Conservation (phyloP, 371 early-diverging fungal species). For the Haplosporangium sp. region DNA sequence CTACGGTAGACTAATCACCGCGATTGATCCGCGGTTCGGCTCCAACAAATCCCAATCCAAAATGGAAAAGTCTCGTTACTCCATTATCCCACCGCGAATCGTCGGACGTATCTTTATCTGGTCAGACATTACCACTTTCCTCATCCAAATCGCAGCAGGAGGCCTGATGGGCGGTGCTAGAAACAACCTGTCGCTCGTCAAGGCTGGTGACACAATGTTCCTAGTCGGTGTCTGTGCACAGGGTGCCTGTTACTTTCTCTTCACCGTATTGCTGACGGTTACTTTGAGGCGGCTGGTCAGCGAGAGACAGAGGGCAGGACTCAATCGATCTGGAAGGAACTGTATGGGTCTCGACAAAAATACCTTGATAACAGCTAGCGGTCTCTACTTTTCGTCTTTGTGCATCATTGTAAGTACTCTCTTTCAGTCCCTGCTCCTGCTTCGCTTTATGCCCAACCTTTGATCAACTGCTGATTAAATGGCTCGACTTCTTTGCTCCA, state of each 20-base stretch:
- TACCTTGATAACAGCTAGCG: constrained; percentile 2
- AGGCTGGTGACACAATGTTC: constrained; percentile 25
- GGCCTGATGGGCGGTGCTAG: constrained; percentile 13
- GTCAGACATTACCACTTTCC: constrained; percentile 26
- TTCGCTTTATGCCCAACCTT: neutral
- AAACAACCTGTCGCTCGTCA: constrained; percentile 3
- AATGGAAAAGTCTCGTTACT: constrained; percentile 30
- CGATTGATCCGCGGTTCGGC: constrained; percentile 35
- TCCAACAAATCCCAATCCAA: constrained; percentile 3
- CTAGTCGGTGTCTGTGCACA: constrained; percentile 27
- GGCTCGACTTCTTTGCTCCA: neutral
- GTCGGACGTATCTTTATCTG: constrained; percentile 34
- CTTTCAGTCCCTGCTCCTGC: neutral
- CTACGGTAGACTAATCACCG: constrained; percentile 32
- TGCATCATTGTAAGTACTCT: constrained; percentile 32
- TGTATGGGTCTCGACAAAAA: constrained; percentile 20
- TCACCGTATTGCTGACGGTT: constrained; percentile 27
- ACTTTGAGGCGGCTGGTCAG: constrained; percentile 17
- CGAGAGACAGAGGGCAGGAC: constrained; percentile 2
- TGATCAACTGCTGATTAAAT: neutral
- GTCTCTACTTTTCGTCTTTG: constrained; percentile 29
- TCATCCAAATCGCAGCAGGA: constrained; percentile 31
- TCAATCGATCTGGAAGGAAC: neutral
- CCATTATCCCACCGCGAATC: constrained; percentile 34
- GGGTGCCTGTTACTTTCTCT: constrained; percentile 29